These are phyloP conservation scores for Amoeboaphelidium protococcarum DNA, from an alignment of 371 early-diverging fungal genomes.

Conservation along the genomic window DNA sequence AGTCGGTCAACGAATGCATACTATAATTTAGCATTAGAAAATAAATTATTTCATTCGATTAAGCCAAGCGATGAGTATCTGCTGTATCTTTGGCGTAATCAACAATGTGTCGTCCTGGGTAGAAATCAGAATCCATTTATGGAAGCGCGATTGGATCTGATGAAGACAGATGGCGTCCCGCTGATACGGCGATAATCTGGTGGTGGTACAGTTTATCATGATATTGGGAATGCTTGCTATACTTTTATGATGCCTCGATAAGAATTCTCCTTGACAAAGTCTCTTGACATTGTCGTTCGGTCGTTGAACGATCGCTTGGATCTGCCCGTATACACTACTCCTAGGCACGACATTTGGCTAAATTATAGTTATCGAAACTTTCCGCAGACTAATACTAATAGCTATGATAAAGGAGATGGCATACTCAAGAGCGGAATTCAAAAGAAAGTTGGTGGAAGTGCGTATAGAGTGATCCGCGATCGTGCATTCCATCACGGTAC, in stretches of 20 bases:
- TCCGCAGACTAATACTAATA: neutral
- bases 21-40: too few relatives aligned
- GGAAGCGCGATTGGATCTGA: slow-evolving; percentile 48
- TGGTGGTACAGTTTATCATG: slow-evolving; percentile 93
- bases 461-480: slow-evolving; percentile 55
- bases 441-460: slow-evolving; percentile 56
- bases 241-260: slow-evolving; percentile 71
- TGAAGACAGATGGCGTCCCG: slow-evolving; percentile 35
- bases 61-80: slow-evolving; percentile 26
- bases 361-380: slow-evolving; percentile 14
- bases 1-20: too few relatives aligned
- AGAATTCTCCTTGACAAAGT: slow-evolving; percentile 38
- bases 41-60: too few relatives aligned
- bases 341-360: slow-evolving; percentile 64
- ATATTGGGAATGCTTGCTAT: slow-evolving; percentile 83
- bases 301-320: slow-evolving; percentile 40
- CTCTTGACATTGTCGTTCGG: slow-evolving; percentile 46
- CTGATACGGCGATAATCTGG: slow-evolving; percentile 71
- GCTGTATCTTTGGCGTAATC: slow-evolving; percentile 66
- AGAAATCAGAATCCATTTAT: slow-evolving; percentile 87
- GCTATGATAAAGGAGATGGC: neutral
- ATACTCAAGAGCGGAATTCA: neutral
- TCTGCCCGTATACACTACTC: slow-evolving; percentile 60
- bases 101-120: slow-evolving; percentile 67
- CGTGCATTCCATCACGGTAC: slow-evolving; percentile 92